phyloP scores from a whole-genome alignment of 257 asterid genomes.

The Nicotiana sylvestris region DNA sequence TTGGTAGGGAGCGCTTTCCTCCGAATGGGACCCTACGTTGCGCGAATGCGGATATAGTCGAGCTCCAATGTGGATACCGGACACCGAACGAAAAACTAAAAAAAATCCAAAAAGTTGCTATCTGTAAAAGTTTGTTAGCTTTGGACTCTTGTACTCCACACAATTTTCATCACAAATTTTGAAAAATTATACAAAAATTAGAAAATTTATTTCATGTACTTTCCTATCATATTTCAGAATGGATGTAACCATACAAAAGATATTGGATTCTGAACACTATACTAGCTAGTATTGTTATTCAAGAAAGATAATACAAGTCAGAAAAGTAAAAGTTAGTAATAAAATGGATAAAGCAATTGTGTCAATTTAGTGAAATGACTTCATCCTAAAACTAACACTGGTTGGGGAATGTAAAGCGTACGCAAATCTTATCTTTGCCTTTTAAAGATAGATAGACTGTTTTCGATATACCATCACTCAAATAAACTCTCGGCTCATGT shows the following conservation, averaged over 20 bases:
- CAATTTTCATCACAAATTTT: neutral
- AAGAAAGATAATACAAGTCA: neutral
- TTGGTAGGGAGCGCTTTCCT: too few species aligned
- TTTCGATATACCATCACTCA: too few species aligned
- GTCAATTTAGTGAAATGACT: too few species aligned
- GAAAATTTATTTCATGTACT: neutral
- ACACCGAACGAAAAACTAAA: too few species aligned
- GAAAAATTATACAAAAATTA: neutral
- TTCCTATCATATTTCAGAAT: constrained; percentile 17
- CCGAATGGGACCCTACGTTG: too few species aligned
- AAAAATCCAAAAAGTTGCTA: neutral
- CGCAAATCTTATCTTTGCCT: too few species aligned
- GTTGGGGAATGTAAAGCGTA: too few species aligned
- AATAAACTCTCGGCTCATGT: too few species aligned
- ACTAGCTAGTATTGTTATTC: neutral
- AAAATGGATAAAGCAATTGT: neutral
- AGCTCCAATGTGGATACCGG: too few species aligned
- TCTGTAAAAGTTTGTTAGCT: constrained; percentile 4
- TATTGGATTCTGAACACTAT: constrained; percentile 9
- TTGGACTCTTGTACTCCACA: constrained; percentile 6
- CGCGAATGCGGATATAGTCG: too few species aligned
- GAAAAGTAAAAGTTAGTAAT: neutral
- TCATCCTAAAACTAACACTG: too few species aligned
- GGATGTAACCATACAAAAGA: constrained; percentile 19
- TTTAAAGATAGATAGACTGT: too few species aligned